Conservation (phyloP, 371 early-diverging fungal genomes). For the Lichtheimia ornata region DNA sequence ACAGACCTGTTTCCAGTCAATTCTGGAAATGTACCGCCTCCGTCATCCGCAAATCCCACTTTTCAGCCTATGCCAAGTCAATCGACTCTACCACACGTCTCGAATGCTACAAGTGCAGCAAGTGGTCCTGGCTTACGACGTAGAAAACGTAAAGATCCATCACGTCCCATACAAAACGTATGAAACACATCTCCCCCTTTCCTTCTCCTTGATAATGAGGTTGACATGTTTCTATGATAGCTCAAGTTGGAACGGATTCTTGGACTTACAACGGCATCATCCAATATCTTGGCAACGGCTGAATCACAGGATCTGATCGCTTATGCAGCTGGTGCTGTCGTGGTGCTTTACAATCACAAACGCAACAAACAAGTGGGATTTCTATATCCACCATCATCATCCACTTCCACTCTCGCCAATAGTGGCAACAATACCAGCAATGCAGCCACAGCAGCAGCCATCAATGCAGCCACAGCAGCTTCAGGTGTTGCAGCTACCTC, state of each 20-base stretch:
- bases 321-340: conserved; percentile 76
- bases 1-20: conserved; percentile 48
- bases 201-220: neutral
- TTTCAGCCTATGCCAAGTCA: conserved; percentile 21
- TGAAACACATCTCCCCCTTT: neutral
- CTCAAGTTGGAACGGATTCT: conserved; percentile 65
- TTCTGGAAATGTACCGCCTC: conserved; percentile 48
- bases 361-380: conserved; percentile 70
- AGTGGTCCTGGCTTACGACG: conserved; percentile 13
- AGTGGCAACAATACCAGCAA: conserved; percentile 7
- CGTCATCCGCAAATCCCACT: conserved; percentile 33
- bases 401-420: conserved; percentile 4
- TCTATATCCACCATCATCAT: conserved; percentile 45
- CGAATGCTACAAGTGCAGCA: neutral
- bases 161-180: conserved; percentile 28
- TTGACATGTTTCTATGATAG: conserved; percentile 24
- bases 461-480: conserved; percentile 12
- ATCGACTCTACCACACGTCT: conserved; percentile 9
- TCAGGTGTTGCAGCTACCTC: conserved; percentile 1
- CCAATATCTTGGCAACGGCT: conserved; percentile 61
- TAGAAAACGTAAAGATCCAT: conserved; percentile 28
- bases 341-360: conserved; percentile 73
- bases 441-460: conserved; percentile 17
- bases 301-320: conserved; percentile 63
- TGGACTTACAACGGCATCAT: conserved; percentile 61